Base-by-base conservation (phyloP, 2,329 filamentous ascomycete species). In the Cladosporium sp. region DNA sequence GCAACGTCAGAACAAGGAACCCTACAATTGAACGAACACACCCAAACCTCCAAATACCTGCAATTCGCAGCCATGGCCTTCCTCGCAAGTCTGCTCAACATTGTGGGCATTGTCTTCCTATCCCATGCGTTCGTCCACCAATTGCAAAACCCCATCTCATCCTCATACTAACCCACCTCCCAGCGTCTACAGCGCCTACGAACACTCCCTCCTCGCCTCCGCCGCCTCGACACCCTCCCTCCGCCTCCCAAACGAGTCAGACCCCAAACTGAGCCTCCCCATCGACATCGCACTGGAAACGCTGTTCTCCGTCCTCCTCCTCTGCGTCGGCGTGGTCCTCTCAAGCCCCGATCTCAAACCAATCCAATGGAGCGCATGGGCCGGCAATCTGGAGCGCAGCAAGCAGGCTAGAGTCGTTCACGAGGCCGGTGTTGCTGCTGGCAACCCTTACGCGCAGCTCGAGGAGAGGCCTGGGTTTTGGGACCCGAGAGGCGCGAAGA, bases 121-220 rank as follows among this genome's bases (percentile, higher is more conserved):
- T 82, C 84, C 40, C 92, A 96, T 71, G 88, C 91, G 92, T 96
- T 84, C 70, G 88, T 68, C 43, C 34, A 48, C 30, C 54, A 17
- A 29, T 32, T 13, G 8, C 37, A 6, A 30, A 42, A 27, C 32
- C 30, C 36, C 11, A 18, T 32, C 40, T 34, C 24, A 43, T 36
- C 43, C 19, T 48, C 65, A 44, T 45, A 48, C 59, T 66, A 53
- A 66, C 34, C 37, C 40, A 49, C 42, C 20, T 24, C 29, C 48
- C 66, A 99, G 93, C 57, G 95, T 91, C 73, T 99, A 97, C 73
- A 99, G 93, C 45, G 90, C 91, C 41, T 88, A 96, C 70, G 93
- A 99, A 73, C 88, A 96, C 73, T 86, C 89, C 6, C 78, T 84
- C 18, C 80, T 95, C 43, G 73, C 77, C 44, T 74, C 76, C 29